Evolutionary conservation across 2,329 filamentous ascomycete species (phyloP).

Genomic region (Pseudogymnoascus sp.): DNA sequence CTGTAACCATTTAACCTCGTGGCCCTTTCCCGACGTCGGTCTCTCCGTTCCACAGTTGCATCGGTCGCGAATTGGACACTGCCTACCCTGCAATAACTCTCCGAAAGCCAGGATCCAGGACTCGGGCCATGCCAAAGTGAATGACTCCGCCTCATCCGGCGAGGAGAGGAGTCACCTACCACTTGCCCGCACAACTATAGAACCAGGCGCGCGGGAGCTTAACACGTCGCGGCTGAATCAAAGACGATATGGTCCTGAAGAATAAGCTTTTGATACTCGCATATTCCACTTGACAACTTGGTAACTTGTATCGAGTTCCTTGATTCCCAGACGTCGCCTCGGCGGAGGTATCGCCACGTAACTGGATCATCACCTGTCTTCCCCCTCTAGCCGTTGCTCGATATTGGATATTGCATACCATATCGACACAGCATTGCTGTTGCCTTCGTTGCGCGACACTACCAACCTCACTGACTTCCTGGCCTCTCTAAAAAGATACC

Average conservation of each 20-base stretch:
- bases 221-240: background rate
- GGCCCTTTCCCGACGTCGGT: background rate
- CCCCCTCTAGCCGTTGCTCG: background rate
- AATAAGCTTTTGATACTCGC: constrained; percentile 1
- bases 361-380: background rate
- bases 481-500: background rate
- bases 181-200: constrained; percentile 2
- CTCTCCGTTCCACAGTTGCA: background rate
- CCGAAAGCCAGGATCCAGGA: constrained; percentile 2
- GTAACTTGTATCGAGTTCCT: background rate
- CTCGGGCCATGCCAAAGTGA: constrained; percentile 1
- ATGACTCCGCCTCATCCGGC: constrained; percentile 4
- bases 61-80: background rate
- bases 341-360: background rate
- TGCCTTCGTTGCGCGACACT: background rate
- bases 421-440: background rate
- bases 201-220: background rate
- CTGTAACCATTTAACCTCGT: constrained; percentile 2
- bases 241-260: constrained; percentile 3
- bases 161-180: constrained; percentile 4
- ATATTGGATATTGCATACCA: background rate
- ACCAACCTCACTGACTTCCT: background rate
- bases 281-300: background rate
- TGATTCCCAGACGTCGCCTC: background rate
- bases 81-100: background rate